These are phyloP conservation scores for Neoboletus subvelutipes DNA, from an alignment of 768 basidiomycete species.

Conservation along the genomic window DNA sequence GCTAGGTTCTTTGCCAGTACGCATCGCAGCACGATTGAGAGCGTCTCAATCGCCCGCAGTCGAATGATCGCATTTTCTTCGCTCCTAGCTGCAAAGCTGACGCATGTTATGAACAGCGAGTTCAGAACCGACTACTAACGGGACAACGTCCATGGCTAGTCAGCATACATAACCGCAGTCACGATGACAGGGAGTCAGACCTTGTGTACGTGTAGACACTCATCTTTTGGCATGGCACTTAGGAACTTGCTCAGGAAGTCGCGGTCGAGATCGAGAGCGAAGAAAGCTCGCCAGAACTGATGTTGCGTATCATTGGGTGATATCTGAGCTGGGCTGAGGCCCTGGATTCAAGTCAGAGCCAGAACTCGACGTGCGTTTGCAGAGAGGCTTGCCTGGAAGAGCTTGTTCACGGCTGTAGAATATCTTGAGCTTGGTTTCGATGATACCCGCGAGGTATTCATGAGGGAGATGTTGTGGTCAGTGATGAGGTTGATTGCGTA, in stretches of 20 bases:
- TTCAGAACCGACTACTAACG: constrained; percentile 50
- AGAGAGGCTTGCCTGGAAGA: constrained; percentile 40
- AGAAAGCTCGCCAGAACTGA: constrained; percentile 53
- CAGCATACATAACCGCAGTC: constrained; percentile 4
- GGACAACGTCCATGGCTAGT: constrained; percentile 11
- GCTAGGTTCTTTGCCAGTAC: constrained; percentile 57
- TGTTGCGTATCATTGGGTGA: constrained; percentile 42
- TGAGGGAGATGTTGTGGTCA: constrained; percentile 7
- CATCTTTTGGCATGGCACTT: constrained; percentile 44
- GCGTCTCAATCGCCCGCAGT: constrained; percentile 49
- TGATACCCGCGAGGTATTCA: constrained; percentile 16
- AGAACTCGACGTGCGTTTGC: background rate
- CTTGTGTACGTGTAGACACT: constrained; percentile 50
- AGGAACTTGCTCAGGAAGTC: constrained; percentile 45
- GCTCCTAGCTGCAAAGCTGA: constrained; percentile 38
- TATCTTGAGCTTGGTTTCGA: constrained; percentile 46
- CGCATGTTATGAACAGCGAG: constrained; percentile 47
- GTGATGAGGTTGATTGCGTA: too few species aligned
- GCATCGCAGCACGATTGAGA: constrained; percentile 46
- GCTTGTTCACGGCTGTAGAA: constrained; percentile 44
- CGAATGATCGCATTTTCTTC: constrained; percentile 19
- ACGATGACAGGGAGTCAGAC: constrained; percentile 31
- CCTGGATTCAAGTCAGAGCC: constrained; percentile 28
- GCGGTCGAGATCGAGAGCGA: constrained; percentile 52
- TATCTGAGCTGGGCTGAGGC: constrained; percentile 44